These are phyloP conservation scores for Saitozyma sp. DNA, from an alignment of 768 basidiomycete species.

Conservation along the genomic window DNA sequence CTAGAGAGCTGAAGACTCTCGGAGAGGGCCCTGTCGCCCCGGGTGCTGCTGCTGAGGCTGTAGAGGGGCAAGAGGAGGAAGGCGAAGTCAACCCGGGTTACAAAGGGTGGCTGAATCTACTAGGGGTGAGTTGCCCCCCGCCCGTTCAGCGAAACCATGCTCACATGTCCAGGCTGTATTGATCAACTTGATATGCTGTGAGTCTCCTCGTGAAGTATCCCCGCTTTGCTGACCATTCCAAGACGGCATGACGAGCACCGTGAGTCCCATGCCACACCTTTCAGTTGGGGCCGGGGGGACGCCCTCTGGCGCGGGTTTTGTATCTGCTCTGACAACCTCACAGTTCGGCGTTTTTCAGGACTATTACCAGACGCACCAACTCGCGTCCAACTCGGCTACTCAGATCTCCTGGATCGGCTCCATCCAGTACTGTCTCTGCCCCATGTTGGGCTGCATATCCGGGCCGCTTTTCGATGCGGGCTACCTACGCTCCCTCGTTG, in stretches of 20 bases:
- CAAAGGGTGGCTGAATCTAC: slow-evolving; percentile 20
- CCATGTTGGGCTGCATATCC: slow-evolving; percentile 33
- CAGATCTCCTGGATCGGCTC: slow-evolving; percentile 37
- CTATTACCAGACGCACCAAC: slow-evolving; percentile 22
- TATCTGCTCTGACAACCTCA: neutral
- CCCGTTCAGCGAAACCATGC: neutral
- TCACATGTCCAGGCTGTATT: slow-evolving; percentile 9
- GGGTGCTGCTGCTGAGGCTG: neutral
- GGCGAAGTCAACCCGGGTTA: slow-evolving; percentile 14
- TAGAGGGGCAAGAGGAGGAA: neutral
- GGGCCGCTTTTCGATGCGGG: slow-evolving; percentile 41
- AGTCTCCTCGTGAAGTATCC: slow-evolving; percentile 1
- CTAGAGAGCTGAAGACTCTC: neutral
- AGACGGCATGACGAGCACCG: slow-evolving; percentile 43
- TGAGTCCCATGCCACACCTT: slow-evolving; percentile 4
- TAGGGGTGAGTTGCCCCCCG: slow-evolving; percentile 17
- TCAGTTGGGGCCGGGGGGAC: neutral
- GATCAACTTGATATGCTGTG: slow-evolving; percentile 28
- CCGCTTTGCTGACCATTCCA: neutral
- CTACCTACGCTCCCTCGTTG: slow-evolving; percentile 30
- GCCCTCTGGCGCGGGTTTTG: neutral
- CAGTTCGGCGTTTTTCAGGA: slow-evolving; percentile 36
- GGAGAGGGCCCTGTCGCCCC: slow-evolving; percentile 17
- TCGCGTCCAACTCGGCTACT: slow-evolving; percentile 14
- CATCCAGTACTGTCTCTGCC: slow-evolving; percentile 34